Conservation (phyloP, 2,329 filamentous ascomycete species). For the Claviceps sp. region DNA sequence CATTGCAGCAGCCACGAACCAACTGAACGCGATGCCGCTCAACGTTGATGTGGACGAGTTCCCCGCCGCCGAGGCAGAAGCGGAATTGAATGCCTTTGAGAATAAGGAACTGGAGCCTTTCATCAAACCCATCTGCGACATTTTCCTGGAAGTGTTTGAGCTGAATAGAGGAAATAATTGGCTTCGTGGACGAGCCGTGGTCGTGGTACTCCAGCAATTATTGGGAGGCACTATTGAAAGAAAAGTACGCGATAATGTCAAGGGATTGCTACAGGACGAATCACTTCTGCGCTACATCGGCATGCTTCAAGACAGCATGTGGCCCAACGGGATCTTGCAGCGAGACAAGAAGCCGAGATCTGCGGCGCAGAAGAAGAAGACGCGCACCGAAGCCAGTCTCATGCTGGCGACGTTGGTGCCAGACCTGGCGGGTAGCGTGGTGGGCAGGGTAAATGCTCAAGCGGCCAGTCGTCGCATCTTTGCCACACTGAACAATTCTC, state of each 20-base stretch:
- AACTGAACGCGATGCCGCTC: conserved; percentile 44
- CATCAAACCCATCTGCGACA: conserved; percentile 94
- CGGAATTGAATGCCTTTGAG: conserved; percentile 87
- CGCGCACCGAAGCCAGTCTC: conserved; percentile 72
- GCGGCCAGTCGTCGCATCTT: conserved; percentile 79
- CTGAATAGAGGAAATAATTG: conserved; percentile 93
- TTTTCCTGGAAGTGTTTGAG: conserved; percentile 92
- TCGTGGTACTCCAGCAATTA: conserved; percentile 90
- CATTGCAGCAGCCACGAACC: conserved; percentile 59
- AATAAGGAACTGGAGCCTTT: conserved; percentile 83
- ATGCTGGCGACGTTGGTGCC: conserved; percentile 84
- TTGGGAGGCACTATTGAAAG: conserved; percentile 92
- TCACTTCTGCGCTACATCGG: conserved; percentile 63
- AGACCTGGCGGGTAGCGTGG: conserved; percentile 83
- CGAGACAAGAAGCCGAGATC: conserved; percentile 45
- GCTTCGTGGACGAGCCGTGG: conserved; percentile 88
- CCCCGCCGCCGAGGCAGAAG: conserved; percentile 66
- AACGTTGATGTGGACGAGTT: conserved; percentile 36
- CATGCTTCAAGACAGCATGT: conserved; percentile 63
- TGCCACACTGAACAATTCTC: conserved; percentile 79
- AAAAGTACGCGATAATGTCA: conserved; percentile 78
- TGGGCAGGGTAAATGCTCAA: conserved; percentile 83
- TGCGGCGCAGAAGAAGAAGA: conserved; percentile 60
- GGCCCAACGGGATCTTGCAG: conserved; percentile 55
- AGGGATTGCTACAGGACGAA: conserved; percentile 61